Base-by-base conservation (phyloP, 2,329 filamentous ascomycete genomes). In the Monosporascus sp. region DNA sequence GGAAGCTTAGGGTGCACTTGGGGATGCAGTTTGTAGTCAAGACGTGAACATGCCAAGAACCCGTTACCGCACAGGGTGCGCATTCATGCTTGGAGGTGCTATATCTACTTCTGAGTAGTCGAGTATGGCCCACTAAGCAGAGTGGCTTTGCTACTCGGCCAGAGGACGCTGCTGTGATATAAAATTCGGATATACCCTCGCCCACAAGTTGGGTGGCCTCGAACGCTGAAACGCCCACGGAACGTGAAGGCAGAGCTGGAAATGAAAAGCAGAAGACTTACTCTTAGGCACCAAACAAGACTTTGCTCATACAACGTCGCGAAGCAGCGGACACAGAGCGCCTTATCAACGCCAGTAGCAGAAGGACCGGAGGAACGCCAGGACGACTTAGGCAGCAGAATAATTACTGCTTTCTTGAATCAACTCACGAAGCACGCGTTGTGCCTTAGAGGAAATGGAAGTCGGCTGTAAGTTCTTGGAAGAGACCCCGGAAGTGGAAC, bases 271-370 rank as follows among this genome's bases (percentile, higher is more conserved):
- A 60, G 45, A 57, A 60, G 58, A 78, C 76, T 78, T 70, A 79
- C 76, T 78, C 78, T 79, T 78, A 70, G 69, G 75, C 74, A 75
- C 75, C 75, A 73, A 76, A 76, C 71, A 57, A 62, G 53, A 64
- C 57, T 58, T 65, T 62, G 57, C 57, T 60, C 22, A 46, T 46
- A 61, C 56, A 61, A 55, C 61, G 55, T 55, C 47, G 20, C 28
- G 63, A 65, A 63, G 60, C 57, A 61, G 65, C 55, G 64, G 58
- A 59, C 52, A 63, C 60, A 55, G 58, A 58, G 62, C 55, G 57
- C 59, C 59, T 61, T 59, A 57, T 58, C 53, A 65, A 64, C 60
- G 63, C 60, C 63, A 63, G 53, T 20, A 56, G 24, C 26, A 46
- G 43, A 55, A 45, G 17, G 54, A 58, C 55, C 54, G 51, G 51